These are phyloP conservation scores for Exidia glandulosa DNA, from an alignment of 768 basidiomycete genomes.

Conservation along the genomic window DNA sequence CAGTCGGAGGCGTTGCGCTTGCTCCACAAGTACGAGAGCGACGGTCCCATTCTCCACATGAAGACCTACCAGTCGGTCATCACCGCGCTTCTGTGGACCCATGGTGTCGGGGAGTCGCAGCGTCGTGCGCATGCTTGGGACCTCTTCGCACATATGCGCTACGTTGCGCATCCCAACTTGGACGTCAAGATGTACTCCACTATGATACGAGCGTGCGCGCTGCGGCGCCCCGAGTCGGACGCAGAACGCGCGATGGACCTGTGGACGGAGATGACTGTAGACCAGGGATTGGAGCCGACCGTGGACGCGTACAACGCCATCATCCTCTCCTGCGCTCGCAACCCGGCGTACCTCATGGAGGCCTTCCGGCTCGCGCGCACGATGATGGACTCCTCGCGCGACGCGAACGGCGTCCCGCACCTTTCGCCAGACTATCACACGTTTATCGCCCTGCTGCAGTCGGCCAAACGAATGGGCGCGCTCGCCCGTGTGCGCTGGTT, in stretches of 20 bases:
- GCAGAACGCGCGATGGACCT: constrained; percentile 89
- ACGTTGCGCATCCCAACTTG: constrained; percentile 80
- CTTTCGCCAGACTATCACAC: constrained; percentile 55
- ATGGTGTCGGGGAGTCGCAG: constrained; percentile 17
- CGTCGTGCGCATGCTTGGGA: constrained; percentile 83
- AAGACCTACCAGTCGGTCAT: constrained; percentile 65
- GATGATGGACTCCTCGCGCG: constrained; percentile 73
- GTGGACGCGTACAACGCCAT: constrained; percentile 66
- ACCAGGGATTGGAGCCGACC: constrained; percentile 51
- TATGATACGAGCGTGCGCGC: constrained; percentile 78
- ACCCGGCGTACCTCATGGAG: constrained; percentile 59
- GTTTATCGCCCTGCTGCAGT: constrained; percentile 80
- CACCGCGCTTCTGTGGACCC: constrained; percentile 39
- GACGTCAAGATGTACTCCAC: constrained; percentile 58
- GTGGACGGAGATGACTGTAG: constrained; percentile 84
- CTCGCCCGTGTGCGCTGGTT: constrained; percentile 79
- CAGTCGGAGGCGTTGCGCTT: constrained; percentile 53
- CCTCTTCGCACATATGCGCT: constrained; percentile 91
- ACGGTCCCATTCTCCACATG: constrained; percentile 54
- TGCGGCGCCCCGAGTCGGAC: constrained; percentile 35
- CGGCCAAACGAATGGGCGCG: constrained; percentile 80
- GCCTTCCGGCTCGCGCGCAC: constrained; percentile 74
- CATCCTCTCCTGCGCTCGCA: constrained; percentile 69
- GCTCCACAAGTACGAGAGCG: constrained; percentile 62
- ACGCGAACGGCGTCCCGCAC: constrained; percentile 38